Evolutionary conservation across 2,329 filamentous ascomycete genomes (phyloP).

Genomic region (Penicillium sp.): DNA sequence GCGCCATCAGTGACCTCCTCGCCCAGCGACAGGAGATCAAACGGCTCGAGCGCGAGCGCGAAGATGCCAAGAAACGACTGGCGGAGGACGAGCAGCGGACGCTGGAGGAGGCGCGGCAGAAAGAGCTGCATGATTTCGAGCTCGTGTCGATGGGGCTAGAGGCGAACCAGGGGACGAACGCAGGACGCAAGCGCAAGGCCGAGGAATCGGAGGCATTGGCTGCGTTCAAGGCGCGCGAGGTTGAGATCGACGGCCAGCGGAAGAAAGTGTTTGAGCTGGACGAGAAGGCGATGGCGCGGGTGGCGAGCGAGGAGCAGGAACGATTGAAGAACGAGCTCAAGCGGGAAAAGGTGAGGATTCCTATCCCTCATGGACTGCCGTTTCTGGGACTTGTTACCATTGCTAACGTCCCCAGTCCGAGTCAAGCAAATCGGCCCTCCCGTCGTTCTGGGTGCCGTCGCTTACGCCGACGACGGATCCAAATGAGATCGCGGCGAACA

Average conservation of each 20-base stretch:
- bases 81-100: constrained; percentile 59
- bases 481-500: constrained; percentile 56
- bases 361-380: too few species aligned
- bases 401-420: constrained; percentile 36
- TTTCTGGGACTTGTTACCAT: too few species aligned
- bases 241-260: constrained; percentile 48
- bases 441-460: constrained; percentile 91
- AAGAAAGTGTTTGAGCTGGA: constrained; percentile 82
- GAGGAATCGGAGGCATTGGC: constrained; percentile 29
- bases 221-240: constrained; percentile 39
- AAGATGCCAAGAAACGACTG: constrained; percentile 60
- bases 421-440: constrained; percentile 64
- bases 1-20: constrained; percentile 84
- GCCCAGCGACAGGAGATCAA: constrained; percentile 90
- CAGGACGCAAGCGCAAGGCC: constrained; percentile 29
- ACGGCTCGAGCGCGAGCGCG: constrained; percentile 66
- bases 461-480: constrained; percentile 66
- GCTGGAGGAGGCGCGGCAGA: constrained; percentile 66
- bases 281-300: constrained; percentile 68
- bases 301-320: constrained; percentile 66
- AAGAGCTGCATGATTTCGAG: constrained; percentile 80
- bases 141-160: constrained; percentile 68
- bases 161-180: constrained; percentile 17
- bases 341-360: constrained; percentile 61
- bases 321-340: constrained; percentile 69